A percentile compares a stretch with the other conserved stretches of the same genome.
Conservation (phyloP, 345 rosid genomes). For the Combretum micranthum region DNA sequence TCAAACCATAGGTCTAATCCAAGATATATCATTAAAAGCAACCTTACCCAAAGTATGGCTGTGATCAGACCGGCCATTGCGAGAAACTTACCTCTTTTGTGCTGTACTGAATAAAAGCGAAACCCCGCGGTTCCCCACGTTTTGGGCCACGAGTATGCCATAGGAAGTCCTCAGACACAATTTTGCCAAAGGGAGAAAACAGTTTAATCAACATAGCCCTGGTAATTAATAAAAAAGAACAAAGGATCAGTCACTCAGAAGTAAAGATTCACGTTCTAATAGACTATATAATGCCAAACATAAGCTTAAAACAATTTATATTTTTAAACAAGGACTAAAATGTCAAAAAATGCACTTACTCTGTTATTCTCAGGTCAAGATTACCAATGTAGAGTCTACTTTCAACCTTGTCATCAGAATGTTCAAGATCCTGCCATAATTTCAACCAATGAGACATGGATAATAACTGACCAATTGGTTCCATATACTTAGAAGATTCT, state of each 20-base stretch:
- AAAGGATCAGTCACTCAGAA: not conserved
- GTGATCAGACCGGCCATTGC: conserved; percentile 2
- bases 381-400: conserved; percentile 77
- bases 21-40: not conserved
- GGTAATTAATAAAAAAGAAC: conserved; percentile 1
- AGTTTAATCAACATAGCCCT: conserved; percentile 85
- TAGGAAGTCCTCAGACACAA: conserved; percentile 74
- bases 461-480: no score
- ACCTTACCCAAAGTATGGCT: not conserved
- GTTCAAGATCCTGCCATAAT: conserved; percentile 40
- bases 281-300: not conserved
- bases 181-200: conserved; percentile 88
- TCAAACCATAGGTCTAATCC: conserved; percentile 39
- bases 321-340: not conserved
- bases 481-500: no score
- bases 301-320: not conserved
- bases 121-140: conserved; percentile 89
- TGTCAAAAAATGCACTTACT: conserved; percentile 36
- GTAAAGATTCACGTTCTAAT: not conserved
- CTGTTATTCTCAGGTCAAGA: conserved; percentile 81
- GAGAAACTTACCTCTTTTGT: conserved; percentile 64
- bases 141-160: conserved; percentile 96
- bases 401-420: conserved; percentile 58
- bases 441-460: no score
- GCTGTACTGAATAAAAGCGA: conserved; percentile 73